phyloP scores from a whole-genome alignment of 495 filamentous ascomycete species.

The Daldinia caldariorum region DNA sequence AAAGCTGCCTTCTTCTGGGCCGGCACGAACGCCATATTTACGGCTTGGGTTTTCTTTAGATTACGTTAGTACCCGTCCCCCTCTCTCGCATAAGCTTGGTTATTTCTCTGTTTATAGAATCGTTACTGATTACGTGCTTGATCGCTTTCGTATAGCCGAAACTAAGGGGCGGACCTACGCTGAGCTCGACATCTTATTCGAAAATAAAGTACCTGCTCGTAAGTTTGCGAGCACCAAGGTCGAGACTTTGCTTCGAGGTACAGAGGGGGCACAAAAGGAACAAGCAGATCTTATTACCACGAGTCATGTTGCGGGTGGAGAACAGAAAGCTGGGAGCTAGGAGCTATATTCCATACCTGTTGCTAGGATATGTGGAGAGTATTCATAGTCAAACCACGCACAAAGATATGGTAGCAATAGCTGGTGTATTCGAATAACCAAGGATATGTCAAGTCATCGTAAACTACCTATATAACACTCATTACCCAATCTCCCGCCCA shows the following conservation, averaged over 20 bases:
- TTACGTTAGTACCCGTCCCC: constrained; percentile 47
- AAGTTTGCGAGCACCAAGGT: constrained; percentile 56
- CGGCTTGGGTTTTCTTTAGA: constrained; percentile 53
- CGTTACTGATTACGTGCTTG: neutral
- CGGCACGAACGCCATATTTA: constrained; percentile 58
- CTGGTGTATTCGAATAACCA: neutral
- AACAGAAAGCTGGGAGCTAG: constrained; percentile 7
- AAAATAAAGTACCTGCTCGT: constrained; percentile 57
- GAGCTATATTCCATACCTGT: neutral
- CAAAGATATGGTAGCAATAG: neutral
- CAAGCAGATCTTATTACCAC: constrained; percentile 38
- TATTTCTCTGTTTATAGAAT: neutral
- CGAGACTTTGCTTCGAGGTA: constrained; percentile 44
- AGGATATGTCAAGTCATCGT: neutral
- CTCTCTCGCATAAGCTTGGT: constrained; percentile 14
- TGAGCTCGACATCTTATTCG: constrained; percentile 69
- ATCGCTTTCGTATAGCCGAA: constrained; percentile 47
- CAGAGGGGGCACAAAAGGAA: constrained; percentile 45
- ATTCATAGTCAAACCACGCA: neutral
- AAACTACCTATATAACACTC: neutral
- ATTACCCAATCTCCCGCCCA: neutral
- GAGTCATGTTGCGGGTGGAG: neutral
- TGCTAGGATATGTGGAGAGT: neutral
- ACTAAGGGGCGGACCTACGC: constrained; percentile 61
- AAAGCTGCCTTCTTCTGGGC: constrained; percentile 67